Evolutionary conservation across 108 stramenopile species (phyloP), one percentile per base, ranked within the genome.

Genomic region (Fragilariopsis cylindrus): DNA sequence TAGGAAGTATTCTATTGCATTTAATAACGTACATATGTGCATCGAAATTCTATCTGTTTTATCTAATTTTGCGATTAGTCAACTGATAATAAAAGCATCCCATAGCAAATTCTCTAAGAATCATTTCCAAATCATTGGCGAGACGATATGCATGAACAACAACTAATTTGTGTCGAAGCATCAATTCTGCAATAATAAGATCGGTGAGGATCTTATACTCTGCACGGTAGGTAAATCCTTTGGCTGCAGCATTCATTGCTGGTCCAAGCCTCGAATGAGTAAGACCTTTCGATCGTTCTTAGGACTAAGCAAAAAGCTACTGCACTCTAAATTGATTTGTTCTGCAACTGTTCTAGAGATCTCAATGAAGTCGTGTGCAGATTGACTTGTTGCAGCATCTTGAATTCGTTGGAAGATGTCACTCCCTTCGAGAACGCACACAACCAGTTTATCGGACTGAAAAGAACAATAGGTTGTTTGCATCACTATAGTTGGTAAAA

Each of bases 11-110:
- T 30, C 30, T 30, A 30, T 2, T 30, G 30, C 30, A 30, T 30
- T 30, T 2, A 30, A 30, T 30, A 30, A 2, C 30, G 30, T 30
- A 30, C 30, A 30, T 30, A 30, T 30, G 30, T 30, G 30, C 30
- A 30, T 30, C 30, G 30, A 30, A 30, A 30, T 30, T 30, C 30
- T 30, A 30, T 30, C 30, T 30, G 30, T 30, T 30, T 30, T 44
- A 68, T 21, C 67, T 48, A 13, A 52, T 13, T 52, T 52, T 68
- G 18, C 67, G 67, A 50, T 47, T 68, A 6, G 49, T 48, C 65
- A 81, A 53, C 41, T 77, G 76, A 54, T 76, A 77, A 60, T 81
- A 71, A 43, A 77, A 81, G 55, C 81, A 81, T n/a, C 76, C 76
- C 50, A 81, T 49, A 6, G 76, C 76, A 57, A 81, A 50, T 55